Percentiles rank a stretch among this genome's conserved stretches.
phyloP scores from a whole-genome alignment of 441 rosid species.

The Adansonia grandidieri region DNA sequence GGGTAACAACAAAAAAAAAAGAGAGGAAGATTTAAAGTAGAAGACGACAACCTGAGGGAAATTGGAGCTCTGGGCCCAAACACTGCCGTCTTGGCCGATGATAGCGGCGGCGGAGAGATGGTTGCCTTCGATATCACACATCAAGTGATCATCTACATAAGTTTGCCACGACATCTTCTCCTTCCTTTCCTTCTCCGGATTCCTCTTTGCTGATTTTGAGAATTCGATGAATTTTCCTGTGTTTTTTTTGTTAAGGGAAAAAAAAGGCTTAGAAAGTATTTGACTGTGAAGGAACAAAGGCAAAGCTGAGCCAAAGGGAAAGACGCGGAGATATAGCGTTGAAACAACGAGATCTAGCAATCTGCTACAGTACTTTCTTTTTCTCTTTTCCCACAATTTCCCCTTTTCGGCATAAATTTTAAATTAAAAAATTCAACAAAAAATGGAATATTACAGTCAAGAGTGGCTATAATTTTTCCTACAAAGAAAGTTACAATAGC shows the following conservation, averaged over 20 bases:
- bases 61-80: slow-evolving; percentile 69
- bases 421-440: neutral
- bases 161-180: slow-evolving; percentile 78
- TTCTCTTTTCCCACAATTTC: neutral
- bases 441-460: neutral
- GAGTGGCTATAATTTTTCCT: neutral
- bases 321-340: slow-evolving; percentile 41
- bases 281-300: neutral
- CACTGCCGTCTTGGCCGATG: slow-evolving; percentile 72
- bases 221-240: neutral
- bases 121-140: slow-evolving; percentile 73
- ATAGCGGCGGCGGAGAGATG: slow-evolving; percentile 64
- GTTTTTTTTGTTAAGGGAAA: neutral
- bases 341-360: slow-evolving; percentile 33
- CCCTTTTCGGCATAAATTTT: neutral
- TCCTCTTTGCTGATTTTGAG: neutral
- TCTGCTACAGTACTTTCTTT: neutral
- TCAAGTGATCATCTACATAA: slow-evolving; percentile 71
- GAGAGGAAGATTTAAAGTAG: neutral
- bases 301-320: neutral
- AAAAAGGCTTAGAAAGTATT: slow-evolving; percentile 21
- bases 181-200: slow-evolving; percentile 13
- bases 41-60: slow-evolving; percentile 64
- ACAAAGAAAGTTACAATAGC: too few species aligned
- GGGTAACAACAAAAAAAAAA: neutral